Conservation (phyloP, 169 alveolate genomes). For the Theileria sp. region DNA sequence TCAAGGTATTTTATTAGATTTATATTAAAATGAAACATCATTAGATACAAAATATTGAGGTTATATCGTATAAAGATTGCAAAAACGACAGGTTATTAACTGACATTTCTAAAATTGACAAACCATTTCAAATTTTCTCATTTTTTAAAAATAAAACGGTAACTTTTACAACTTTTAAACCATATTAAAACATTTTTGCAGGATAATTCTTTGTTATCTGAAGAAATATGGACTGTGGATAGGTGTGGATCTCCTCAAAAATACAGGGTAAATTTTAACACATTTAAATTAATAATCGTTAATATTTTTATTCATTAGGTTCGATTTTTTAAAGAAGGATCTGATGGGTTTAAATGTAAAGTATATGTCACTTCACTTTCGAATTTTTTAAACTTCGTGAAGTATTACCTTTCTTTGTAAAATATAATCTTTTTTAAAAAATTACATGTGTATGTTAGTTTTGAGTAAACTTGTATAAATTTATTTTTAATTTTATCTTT, state of each 20-base stretch:
- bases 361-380: constrained; percentile 62
- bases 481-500: not conserved
- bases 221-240: constrained; percentile 73
- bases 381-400: constrained; percentile 56
- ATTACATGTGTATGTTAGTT: not conserved
- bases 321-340: constrained; percentile 69
- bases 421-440: not conserved
- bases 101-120: constrained; percentile 32
- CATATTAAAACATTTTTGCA: not conserved
- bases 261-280: constrained; percentile 61
- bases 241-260: constrained; percentile 63
- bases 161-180: not conserved
- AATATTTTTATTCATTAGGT: constrained; percentile 18
- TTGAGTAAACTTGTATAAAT: not conserved
- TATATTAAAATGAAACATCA: not conserved
- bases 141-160: constrained; percentile 19
- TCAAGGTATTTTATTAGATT: constrained; percentile 39
- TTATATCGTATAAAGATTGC: constrained; percentile 63
- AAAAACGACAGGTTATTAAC: constrained; percentile 65
- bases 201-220: constrained; percentile 46
- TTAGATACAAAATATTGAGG: constrained; percentile 78
- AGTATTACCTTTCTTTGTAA: constrained; percentile 63
- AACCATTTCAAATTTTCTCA: constrained; percentile 26
- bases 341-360: constrained; percentile 71
- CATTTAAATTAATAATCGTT: not conserved